Evolutionary conservation across 176 grass and related monocot species (phyloP).

Genomic region (Hsuehochloa calcarea): DNA sequence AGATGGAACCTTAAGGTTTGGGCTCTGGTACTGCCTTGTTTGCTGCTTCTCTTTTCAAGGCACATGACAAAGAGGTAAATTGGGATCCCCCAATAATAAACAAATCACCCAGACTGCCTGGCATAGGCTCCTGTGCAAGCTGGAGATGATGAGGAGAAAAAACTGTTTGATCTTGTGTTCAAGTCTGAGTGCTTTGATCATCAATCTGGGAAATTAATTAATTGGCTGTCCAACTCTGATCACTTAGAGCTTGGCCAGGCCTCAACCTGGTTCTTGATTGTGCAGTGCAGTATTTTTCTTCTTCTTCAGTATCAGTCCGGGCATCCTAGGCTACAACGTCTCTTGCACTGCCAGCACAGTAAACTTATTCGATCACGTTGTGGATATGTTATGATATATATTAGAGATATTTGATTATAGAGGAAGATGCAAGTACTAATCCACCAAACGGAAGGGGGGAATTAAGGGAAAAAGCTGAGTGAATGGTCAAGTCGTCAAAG

Average conservation of each 20-base stretch:
- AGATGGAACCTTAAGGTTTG: constrained; percentile 24
- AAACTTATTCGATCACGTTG: constrained; percentile 3
- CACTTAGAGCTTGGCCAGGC: background rate
- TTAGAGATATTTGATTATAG: too few species aligned
- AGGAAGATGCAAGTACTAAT: constrained; percentile 36
- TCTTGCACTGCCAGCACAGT: background rate
- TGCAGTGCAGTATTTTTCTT: background rate
- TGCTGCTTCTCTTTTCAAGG: constrained; percentile 35
- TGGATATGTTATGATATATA: background rate
- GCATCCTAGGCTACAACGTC: background rate
- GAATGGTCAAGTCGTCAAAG: constrained; percentile 44
- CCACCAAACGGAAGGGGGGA: constrained; percentile 15
- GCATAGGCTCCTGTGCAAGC: constrained; percentile 7
- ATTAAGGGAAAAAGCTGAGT: background rate
- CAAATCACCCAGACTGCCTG: constrained; percentile 18
- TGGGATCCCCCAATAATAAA: constrained; percentile 30
- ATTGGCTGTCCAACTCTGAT: background rate
- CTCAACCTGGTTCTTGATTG: background rate
- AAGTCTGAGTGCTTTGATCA: background rate
- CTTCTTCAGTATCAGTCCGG: background rate
- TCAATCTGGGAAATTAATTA: background rate
- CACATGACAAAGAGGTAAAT: constrained; percentile 20
- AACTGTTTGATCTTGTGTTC: constrained; percentile 17
- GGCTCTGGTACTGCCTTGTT: constrained; percentile 16
- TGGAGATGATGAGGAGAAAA: constrained; percentile 13